phyloP scores from a whole-genome alignment of 352 stramenopile species.

The Phytophthora constricta region DNA sequence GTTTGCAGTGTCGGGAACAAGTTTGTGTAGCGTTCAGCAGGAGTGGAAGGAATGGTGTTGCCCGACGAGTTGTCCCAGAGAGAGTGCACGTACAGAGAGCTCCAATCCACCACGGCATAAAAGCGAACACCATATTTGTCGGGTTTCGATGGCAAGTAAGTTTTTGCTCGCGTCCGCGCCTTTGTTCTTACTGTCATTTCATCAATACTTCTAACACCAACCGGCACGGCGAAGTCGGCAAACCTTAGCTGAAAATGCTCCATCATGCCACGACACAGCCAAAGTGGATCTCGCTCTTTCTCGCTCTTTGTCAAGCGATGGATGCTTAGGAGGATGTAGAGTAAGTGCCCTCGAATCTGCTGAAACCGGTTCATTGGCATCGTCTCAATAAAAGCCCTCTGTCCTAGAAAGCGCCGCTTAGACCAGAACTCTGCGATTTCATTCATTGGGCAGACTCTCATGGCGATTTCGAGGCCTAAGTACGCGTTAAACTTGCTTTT shows the following conservation, averaged over 20 bases:
- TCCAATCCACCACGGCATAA: constrained; percentile 8
- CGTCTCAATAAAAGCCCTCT: too few species aligned
- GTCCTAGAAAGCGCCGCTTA: constrained; percentile 1
- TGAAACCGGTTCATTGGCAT: too few species aligned
- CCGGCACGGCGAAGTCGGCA: constrained; percentile 4
- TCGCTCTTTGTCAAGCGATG: too few species aligned
- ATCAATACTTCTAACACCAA: constrained; percentile 20
- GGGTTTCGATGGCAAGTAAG: too few species aligned
- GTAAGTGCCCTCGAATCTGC: too few species aligned
- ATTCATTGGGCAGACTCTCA: constrained; percentile 15
- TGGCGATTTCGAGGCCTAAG: constrained; percentile 16
- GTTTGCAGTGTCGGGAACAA: constrained; percentile 16
- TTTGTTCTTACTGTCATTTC: too few species aligned
- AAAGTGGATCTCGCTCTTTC: constrained; percentile 8
- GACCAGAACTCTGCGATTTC: constrained; percentile 20
- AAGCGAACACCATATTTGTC: constrained; percentile 15
- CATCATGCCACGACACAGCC: constrained; percentile 1
- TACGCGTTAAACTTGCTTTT: too few species aligned
- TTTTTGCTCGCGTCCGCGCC: too few species aligned
- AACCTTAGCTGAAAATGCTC: constrained; percentile 14
- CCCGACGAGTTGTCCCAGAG: neutral
- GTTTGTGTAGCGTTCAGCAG: too few species aligned
- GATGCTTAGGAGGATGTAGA: too few species aligned
- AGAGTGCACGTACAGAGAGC: constrained; percentile 7
- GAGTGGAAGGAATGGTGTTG: neutral